Base-by-base conservation (phyloP, 345 rosid genomes). In the Conringia planisiliqua region DNA sequence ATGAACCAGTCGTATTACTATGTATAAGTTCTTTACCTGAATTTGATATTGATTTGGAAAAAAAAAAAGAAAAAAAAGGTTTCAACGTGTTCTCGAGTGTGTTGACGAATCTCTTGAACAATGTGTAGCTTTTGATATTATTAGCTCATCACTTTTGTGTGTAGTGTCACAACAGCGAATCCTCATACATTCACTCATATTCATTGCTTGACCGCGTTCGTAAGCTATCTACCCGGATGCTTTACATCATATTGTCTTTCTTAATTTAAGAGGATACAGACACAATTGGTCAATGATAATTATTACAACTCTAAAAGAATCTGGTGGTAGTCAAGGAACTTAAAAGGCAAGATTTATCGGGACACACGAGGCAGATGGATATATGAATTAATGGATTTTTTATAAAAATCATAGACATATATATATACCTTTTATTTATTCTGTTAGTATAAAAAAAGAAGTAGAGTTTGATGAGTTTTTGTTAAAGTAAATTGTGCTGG, bases 301-400 rank as follows among this genome's bases (percentile, higher is more conserved):
- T 57, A 70, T 76, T 46, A 70, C 66, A 76, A 27, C 61, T 44
- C 36, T 35, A 63, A 35, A 61, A 44, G 48, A 17, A 30, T 26
- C 62, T 76, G 66, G 71, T 76, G 66, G 71, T 55, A 63, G 66
- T 76, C 75, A 70, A 76, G 63, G 20, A 76, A 62, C 71, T 62
- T 54, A 33, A 62, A 76, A 76, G 66, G 60, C 71, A 57, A 46
- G 80, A 52, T 68, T 40, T 61, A 75, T 61, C 33, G 44, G 36
- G 67, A 66, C 63, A 50, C 27, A 40, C 56, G 51, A 40, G 47
- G 55, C 68, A 40, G 69, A 57, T 74, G 24, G 17, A 29, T 30
- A 42, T 59, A 10, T 43, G 17, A 22, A 20, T 20, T 6, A 17
- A 10, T 58, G 29, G 11, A 10, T 10, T 3, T n/a, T 16, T 7